phyloP scores from a whole-genome alignment of 352 stramenopile genomes.

The Phytophthora sp. region DNA sequence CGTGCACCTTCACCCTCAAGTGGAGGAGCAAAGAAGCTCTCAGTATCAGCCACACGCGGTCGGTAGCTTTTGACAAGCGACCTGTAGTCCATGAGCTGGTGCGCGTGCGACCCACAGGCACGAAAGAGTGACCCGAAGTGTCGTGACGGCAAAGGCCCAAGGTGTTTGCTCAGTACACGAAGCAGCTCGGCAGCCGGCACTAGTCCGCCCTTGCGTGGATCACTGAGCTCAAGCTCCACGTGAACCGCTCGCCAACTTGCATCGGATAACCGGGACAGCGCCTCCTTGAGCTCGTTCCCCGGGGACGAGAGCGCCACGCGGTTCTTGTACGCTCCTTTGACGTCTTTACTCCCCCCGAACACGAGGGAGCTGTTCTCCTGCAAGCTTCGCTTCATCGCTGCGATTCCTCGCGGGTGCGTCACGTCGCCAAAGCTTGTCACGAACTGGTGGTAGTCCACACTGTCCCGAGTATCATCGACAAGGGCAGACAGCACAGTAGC shows the following conservation, averaged over 20 bases:
- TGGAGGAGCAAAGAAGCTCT: slow-evolving; percentile 52
- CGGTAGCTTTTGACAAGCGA: slow-evolving; percentile 76
- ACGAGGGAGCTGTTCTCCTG: slow-evolving; percentile 74
- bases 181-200: slow-evolving; percentile 68
- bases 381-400: slow-evolving; percentile 37
- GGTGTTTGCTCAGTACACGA: slow-evolving; percentile 65
- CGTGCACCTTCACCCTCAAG: slow-evolving; percentile 34
- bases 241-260: slow-evolving; percentile 68
- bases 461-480: slow-evolving; percentile 30
- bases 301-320: slow-evolving; percentile 61
- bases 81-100: slow-evolving; percentile 77
- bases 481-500: slow-evolving; percentile 17
- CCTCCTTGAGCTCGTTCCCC: slow-evolving; percentile 76
- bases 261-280: slow-evolving; percentile 64
- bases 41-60: slow-evolving; percentile 53
- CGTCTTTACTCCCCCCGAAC: slow-evolving; percentile 51
- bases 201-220: slow-evolving; percentile 62
- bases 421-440: slow-evolving; percentile 65
- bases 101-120: slow-evolving; percentile 63
- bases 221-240: slow-evolving; percentile 67
- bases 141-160: slow-evolving; percentile 58
- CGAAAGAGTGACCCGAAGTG: slow-evolving; percentile 70
- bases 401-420: slow-evolving; percentile 7
- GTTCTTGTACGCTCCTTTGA: slow-evolving; percentile 68
- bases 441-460: slow-evolving; percentile 70